Base-by-base conservation (phyloP, 257 asterid genomes). In the Perilla frutescens region DNA sequence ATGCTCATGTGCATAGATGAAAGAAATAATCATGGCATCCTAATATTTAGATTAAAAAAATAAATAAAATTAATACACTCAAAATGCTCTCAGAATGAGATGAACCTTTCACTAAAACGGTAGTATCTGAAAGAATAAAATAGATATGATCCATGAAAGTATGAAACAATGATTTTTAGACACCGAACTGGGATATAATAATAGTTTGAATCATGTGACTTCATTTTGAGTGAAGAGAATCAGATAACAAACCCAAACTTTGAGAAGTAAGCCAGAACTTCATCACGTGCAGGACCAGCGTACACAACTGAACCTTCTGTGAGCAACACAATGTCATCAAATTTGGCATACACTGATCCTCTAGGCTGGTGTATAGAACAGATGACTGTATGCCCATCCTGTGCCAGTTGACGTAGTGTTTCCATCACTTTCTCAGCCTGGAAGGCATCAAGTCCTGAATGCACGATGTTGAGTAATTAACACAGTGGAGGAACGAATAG, bases 341-440 rank as follows among this genome's bases (percentile, higher is more conserved):
- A 94, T 87, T 94, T 94, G 61, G 86, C 90, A 82, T 94, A 94
- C 11, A 94, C 95, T 29, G 99, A 94, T 40, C 99, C 94, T 87
- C 99, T 86, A 50, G 99, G 97, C 85, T 94, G 99, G 86, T 94
- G 99, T 80, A 94, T 94, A 73, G 99, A 94, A 81, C 99, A 94
- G 82, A 94, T 84, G 68, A 94, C 97, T 53, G 97, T 94, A 76
- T 94, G 99, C 51, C 99, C 99, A 83, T 94, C 97, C 71, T 85
- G 87, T 62, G 99, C 96, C 76, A 94, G 99, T 81, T 87, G 82
- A 62, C 87, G 84, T 43, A 94, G 79, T 55, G 97, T 91, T 78
- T 94, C 97, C 97, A 94, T 94, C 74, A 94, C 99, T 81, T 90
- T 87, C 90, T 94, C 97, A 54, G 99, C 97, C 88, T 94, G 99